A percentile compares a stretch with the other conserved stretches of the same genome.
Evolutionary conservation across 2,329 filamentous ascomycete species (phyloP).

Genomic region (Pestalotiopsis sp.): DNA sequence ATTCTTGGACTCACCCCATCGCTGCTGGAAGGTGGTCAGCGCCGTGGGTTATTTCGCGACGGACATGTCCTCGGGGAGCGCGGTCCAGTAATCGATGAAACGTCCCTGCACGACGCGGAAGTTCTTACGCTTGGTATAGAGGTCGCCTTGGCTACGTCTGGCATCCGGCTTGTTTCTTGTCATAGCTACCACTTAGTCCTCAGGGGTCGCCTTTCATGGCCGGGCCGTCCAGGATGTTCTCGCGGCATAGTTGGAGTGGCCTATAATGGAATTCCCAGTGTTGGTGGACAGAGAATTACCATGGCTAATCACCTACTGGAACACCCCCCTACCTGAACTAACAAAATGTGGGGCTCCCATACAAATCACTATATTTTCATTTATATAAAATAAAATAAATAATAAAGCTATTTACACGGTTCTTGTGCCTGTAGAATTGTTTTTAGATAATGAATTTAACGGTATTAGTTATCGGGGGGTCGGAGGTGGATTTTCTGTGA

Average conservation of each 20-base stretch:
- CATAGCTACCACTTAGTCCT: conserved; percentile 29
- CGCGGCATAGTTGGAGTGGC: conserved; percentile 14
- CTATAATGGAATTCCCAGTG: conserved; percentile 47
- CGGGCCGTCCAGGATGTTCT: conserved; percentile 15
- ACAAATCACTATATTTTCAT: no score
- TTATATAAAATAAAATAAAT: no score
- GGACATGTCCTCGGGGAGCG: conserved; percentile 14
- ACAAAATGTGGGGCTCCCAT: no score
- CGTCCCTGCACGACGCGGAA: background rate
- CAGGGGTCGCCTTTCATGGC: conserved; percentile 22
- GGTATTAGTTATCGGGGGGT: no score
- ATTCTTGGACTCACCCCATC: conserved; percentile 29
- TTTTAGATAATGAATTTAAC: no score
- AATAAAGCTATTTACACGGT: no score
- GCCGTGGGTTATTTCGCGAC: conserved; percentile 21
- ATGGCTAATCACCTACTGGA: no score
- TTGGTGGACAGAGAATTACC: conserved; percentile 35
- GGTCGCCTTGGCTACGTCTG: conserved; percentile 27
- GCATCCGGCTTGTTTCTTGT: conserved; percentile 27
- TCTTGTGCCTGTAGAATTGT: no score
- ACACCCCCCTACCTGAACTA: no score
- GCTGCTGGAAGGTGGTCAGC: conserved; percentile 20
- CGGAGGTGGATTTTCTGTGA: no score
- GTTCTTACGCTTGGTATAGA: conserved; percentile 26
- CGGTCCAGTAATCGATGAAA: conserved; percentile 1